Base-by-base conservation (phyloP, 192 early-diverging fungal species). In the Coemansia sp. region DNA sequence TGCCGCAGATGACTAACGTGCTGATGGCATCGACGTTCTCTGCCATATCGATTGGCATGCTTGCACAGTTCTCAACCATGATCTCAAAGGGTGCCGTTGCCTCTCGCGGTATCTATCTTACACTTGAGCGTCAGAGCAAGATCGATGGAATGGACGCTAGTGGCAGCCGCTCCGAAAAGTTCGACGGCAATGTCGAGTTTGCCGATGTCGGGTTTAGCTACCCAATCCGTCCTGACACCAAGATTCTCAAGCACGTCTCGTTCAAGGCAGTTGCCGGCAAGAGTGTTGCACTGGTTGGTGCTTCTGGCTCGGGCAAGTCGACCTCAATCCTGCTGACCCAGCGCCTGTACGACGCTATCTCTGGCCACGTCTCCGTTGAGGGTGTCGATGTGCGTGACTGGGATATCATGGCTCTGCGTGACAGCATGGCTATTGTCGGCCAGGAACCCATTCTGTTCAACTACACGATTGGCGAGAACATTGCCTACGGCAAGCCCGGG, bases 211-310 rank as follows among this genome's bases (percentile, higher is more conserved):
- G 49, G 42, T 77, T 77, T 43, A 49, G 47, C 14, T 77, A 77
- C 39, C 73, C 73, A 25, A 62, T 59, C 39, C 67, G 73, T 9
- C 67, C 73, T 9, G 64, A 69, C 51, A 64, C 67, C 37, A 61
- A 58, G 60, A 65, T 77, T 17, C 65, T 75, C 60, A 67, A 65
- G 53, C 65, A 61, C 55, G 58, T 69, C 27, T 58, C 64, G 45
- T 64, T 90, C n/a, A 57, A 78, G 30, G 73, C 88, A 18, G 59
- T 72, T 22, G 53, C 84, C 22, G 88, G 88, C 18, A 67, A 81
- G 59, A 91, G 86, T 18, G 84, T 91, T 33, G 91, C 91, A 11
- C 67, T 93, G 17, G 91, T 93, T 9, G 91, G 91, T 2, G 68
- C 81, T 24, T 90, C 88, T 14, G 90, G 90, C 3, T 84, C 79